Evolutionary conservation across 208 protist species (phyloP).

Genomic region (Leishmania braziliensis): DNA sequence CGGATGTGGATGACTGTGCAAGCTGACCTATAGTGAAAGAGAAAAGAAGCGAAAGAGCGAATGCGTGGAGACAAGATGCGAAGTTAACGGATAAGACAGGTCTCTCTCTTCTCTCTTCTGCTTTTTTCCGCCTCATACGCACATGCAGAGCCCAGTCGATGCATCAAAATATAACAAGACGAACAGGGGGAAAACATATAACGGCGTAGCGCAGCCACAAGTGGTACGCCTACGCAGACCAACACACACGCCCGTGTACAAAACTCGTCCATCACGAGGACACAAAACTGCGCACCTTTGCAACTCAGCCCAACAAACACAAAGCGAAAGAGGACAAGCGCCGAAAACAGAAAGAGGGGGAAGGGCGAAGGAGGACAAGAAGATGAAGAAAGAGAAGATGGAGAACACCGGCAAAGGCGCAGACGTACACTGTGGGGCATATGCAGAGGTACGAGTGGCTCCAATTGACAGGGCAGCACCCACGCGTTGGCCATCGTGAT

Average conservation of each 20-base stretch:
- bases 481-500: background rate
- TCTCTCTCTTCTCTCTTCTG: background rate
- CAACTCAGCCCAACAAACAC: background rate
- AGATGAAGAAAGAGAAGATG: background rate
- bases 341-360: too few species aligned
- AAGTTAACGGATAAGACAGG: background rate
- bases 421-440: too few species aligned
- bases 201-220: background rate
- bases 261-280: background rate
- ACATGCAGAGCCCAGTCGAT: background rate
- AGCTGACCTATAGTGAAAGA: background rate
- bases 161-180: background rate
- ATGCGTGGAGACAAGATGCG: background rate
- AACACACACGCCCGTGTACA: background rate
- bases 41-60: background rate
- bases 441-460: too few species aligned
- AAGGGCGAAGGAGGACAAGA: background rate
- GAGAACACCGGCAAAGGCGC: too few species aligned
- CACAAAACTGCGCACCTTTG: background rate
- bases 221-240: background rate
- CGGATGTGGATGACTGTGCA: background rate
- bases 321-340: background rate
- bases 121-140: background rate
- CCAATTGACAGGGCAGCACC: too few species aligned
- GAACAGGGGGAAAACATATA: slow-evolving; percentile 7